Base-by-base conservation (phyloP, 495 filamentous ascomycete species). In the Aspergillus diversus region DNA sequence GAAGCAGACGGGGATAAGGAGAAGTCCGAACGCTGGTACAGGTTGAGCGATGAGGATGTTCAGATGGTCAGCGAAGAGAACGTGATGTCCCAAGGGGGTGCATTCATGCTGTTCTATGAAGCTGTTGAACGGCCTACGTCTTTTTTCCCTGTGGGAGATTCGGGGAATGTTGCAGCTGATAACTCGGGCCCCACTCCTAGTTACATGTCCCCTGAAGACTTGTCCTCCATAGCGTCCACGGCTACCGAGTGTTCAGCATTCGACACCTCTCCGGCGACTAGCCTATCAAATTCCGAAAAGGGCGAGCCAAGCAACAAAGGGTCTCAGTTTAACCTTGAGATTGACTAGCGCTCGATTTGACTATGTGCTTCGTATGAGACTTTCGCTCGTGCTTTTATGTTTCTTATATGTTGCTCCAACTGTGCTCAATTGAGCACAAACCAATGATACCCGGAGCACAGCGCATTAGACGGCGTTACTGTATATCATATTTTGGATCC, bases 71-170 rank as follows among this genome's bases (percentile, higher is more conserved):
- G 83, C 17, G 93, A 97, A 74, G 78, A 83, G 12, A 81, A 81
- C 35, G 93, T 95, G 0, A 81, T 97, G 56, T 79, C 75, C 2
- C 91, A 94, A 67, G 86, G 87, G n/a, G 92, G 90, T 13, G 94
- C 90, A 1, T 98, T 97, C 69, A 97, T 99, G 94, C 81, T 98
- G 8, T 97, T 99, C 75, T 99, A 98, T 68, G 95, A 99, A 69
- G 71, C 72, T 8, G 59, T 80, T 11, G 72, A 75, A 9, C 27
- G 54, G n/a, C 7, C 48, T 42, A 4, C 57, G 16, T 8, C 51
- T 42, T 3, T 1, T 39, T 27, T 46, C 50, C 5, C 27, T 16
- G 31, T 16, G n/a, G 7, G 33, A 33, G 17, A 51, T 5, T 17
- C 33, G 1, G 54, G 16, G 49, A 33, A 32, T 15, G 48, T 34